Conservation (phyloP, 371 early-diverging fungal species). For the Haplosporangium sp. region DNA sequence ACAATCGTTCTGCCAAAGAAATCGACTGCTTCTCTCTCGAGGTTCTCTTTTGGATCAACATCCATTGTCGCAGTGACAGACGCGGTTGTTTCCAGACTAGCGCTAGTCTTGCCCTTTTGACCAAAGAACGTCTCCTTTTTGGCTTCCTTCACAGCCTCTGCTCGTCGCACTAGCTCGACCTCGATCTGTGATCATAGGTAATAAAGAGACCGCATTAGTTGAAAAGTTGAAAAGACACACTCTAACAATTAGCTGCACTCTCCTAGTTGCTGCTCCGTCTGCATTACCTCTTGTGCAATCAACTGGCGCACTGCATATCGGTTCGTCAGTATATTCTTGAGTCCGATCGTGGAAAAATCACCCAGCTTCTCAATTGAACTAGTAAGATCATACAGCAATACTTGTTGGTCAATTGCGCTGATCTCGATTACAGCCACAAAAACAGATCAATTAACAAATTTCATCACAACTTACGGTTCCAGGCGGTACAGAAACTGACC, state of each 20-base stretch:
- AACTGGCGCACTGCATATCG: constrained; percentile 83
- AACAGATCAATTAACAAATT: not conserved
- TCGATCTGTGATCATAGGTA: constrained; percentile 61
- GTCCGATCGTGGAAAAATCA: constrained; percentile 54
- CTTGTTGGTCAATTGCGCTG: not conserved
- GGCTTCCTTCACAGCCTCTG: constrained; percentile 56
- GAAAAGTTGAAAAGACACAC: constrained; percentile 1
- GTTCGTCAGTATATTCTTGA: constrained; percentile 63
- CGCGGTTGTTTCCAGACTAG: constrained; percentile 13
- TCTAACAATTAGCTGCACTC: not conserved
- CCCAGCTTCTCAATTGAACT: constrained; percentile 72
- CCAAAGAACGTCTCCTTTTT: constrained; percentile 13
- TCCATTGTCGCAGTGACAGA: constrained; percentile 13
- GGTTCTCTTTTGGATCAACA: constrained; percentile 13
- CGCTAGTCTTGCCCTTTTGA: constrained; percentile 10
- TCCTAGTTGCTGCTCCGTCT: too few relatives aligned
- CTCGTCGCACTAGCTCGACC: constrained; percentile 65
- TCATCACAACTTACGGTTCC: constrained; percentile 78
- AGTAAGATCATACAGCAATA: not conserved
- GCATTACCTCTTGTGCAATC: constrained; percentile 78
- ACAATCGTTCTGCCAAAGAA: constrained; percentile 75
- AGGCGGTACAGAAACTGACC: constrained; percentile 75
- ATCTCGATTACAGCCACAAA: not conserved
- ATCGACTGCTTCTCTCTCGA: constrained; percentile 60
- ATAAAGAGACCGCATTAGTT: not conserved